A percentile compares a stretch with the other conserved stretches of the same genome.
These are phyloP conservation scores for Drechslerella coelobrocha DNA, from an alignment of 2,329 filamentous ascomycete species.

Conservation along the genomic window DNA sequence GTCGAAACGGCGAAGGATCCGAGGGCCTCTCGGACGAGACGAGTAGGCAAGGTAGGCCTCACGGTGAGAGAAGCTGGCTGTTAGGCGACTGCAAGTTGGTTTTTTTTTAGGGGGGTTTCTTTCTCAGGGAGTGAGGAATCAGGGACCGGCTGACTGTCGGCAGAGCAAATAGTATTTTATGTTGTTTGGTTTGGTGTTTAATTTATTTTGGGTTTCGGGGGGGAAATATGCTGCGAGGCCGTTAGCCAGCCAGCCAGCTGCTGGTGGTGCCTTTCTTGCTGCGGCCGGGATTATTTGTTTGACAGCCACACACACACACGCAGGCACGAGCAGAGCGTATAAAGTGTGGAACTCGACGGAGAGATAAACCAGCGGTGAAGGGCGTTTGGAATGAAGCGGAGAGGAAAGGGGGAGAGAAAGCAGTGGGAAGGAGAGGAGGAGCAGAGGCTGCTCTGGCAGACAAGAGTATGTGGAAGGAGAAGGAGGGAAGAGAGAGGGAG, in stretches of 20 bases:
- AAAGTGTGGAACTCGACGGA: background rate
- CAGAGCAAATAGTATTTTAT: background rate
- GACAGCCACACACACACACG: background rate
- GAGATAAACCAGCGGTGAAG: background rate
- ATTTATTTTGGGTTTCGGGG: background rate
- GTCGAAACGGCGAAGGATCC: conserved; percentile 23
- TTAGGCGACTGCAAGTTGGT: background rate
- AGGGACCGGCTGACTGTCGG: background rate
- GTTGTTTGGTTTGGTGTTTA: background rate
- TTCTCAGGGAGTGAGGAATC: background rate
- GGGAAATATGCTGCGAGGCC: background rate
- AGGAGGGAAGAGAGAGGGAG: conserved; percentile 53
- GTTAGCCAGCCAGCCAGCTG: background rate
- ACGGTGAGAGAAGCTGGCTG: conserved; percentile 9
- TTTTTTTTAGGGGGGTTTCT: background rate
- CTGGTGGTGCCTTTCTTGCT: background rate
- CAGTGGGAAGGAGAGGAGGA: conserved; percentile 46
- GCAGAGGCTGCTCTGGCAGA: conserved; percentile 53
- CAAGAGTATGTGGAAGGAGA: conserved; percentile 47
- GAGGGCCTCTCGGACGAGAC: conserved; percentile 27
- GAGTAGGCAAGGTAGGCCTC: conserved; percentile 12
- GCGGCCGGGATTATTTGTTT: conserved; percentile 4
- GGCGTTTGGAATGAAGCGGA: background rate
- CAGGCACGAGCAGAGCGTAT: background rate
- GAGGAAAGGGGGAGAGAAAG: background rate